phyloP scores from a whole-genome alignment of 257 asterid genomes.

The Solanum chiquidenum region DNA sequence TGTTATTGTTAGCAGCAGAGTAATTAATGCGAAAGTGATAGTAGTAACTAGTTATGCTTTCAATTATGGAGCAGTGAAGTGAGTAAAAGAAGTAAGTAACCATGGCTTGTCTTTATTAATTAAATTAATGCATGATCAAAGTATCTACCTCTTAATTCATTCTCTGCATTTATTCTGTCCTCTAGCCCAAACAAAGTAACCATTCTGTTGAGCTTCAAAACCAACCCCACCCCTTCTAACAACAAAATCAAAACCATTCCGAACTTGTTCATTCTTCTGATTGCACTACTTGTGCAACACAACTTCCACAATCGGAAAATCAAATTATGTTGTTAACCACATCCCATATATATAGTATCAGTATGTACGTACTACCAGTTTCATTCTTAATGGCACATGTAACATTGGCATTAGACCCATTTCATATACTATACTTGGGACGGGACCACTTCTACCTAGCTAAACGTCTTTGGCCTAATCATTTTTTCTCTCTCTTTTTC shows the following conservation, averaged over 20 bases:
- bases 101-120: not conserved
- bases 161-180: not conserved
- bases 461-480: not conserved
- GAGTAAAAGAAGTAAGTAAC: not conserved
- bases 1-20: not conserved
- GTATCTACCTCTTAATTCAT: not conserved
- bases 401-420: not conserved
- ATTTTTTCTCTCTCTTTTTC: not conserved
- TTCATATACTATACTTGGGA: not conserved
- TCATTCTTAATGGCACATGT: not conserved
- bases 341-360: not conserved
- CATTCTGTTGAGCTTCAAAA: not conserved
- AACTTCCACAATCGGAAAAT: not conserved
- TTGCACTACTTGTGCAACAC: not conserved
- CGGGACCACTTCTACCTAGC: not conserved
- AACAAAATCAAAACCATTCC: not conserved
- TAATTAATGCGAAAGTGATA: not conserved
- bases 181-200: not conserved
- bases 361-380: not conserved
- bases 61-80: not conserved
- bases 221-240: not conserved
- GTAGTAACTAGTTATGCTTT: not conserved
- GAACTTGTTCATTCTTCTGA: not conserved
- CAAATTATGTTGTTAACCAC: not conserved
- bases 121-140: not conserved